Evolutionary conservation across 352 stramenopile species (phyloP).

Genomic region (Phytophthora tubulina): DNA sequence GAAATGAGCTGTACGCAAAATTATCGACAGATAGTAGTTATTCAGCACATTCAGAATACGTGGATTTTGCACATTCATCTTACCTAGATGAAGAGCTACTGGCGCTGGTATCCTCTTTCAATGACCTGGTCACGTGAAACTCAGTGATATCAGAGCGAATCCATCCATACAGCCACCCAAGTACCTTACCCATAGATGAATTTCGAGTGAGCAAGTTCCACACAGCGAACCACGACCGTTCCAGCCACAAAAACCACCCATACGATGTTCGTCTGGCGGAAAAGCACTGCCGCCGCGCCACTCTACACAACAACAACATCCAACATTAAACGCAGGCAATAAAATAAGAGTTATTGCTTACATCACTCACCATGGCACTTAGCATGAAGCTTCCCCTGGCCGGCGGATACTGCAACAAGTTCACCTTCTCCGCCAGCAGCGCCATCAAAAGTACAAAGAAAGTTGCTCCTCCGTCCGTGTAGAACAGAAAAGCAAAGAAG

Average conservation of each 20-base stretch:
- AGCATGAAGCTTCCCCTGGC: conserved; percentile 54
- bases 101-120: conserved; percentile 43
- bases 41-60: background rate
- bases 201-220: conserved; percentile 70
- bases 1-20: conserved; percentile 36
- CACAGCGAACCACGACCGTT: conserved; percentile 70
- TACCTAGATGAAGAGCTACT: conserved; percentile 43
- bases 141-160: background rate
- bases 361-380: conserved; percentile 64
- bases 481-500: conserved; percentile 92
- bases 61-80: background rate
- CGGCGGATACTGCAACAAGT: conserved; percentile 50
- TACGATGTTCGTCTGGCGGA: conserved; percentile 93
- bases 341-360: background rate
- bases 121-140: conserved; percentile 33
- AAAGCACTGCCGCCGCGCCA: conserved; percentile 79
- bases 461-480: conserved; percentile 88
- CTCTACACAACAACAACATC: conserved; percentile 43
- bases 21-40: conserved; percentile 8
- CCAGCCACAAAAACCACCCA: conserved; percentile 92
- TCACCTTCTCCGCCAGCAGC: conserved; percentile 63
- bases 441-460: conserved; percentile 92
- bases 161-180: background rate
- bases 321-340: background rate
- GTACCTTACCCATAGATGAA: conserved; percentile 75